phyloP scores from a whole-genome alignment of 768 basidiomycete species.

The Boletus pseudopeckii region DNA sequence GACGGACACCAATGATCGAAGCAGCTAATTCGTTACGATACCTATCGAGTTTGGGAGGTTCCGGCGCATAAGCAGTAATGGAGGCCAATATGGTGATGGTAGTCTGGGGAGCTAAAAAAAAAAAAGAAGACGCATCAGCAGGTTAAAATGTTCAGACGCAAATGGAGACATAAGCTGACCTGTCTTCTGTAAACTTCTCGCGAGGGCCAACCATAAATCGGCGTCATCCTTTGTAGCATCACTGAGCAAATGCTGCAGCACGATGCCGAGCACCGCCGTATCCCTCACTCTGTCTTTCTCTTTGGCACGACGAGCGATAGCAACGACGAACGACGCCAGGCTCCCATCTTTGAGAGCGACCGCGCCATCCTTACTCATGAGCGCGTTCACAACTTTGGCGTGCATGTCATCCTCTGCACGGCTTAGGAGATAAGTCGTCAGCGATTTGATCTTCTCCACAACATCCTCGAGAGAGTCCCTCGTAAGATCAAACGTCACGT shows the following conservation, averaged over 20 bases:
- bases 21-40: conserved; percentile 90
- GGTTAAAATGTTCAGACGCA: background rate
- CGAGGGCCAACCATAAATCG: conserved; percentile 75
- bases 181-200: conserved; percentile 56
- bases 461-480: conserved; percentile 35
- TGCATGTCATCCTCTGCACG: conserved; percentile 52
- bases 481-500: conserved; percentile 36
- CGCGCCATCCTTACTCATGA: conserved; percentile 27
- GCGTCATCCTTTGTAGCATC: conserved; percentile 62
- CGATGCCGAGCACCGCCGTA: conserved; percentile 53
- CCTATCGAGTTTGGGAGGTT: conserved; percentile 69
- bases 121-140: background rate
- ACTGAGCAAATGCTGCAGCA: conserved; percentile 58
- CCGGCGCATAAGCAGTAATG: conserved; percentile 58
- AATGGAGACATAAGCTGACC: conserved; percentile 40
- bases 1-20: conserved; percentile 62
- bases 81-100: conserved; percentile 64
- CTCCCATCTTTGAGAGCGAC: conserved; percentile 19
- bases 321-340: conserved; percentile 30
- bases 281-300: conserved; percentile 50
- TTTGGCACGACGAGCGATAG: conserved; percentile 31
- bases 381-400: conserved; percentile 34
- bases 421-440: conserved; percentile 61
- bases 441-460: conserved; percentile 44
- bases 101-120: conserved; percentile 58